Evolutionary conservation across 1,284 basidiomycete genomes (phyloP).

Genomic region (Ganoderma lingzhi): DNA sequence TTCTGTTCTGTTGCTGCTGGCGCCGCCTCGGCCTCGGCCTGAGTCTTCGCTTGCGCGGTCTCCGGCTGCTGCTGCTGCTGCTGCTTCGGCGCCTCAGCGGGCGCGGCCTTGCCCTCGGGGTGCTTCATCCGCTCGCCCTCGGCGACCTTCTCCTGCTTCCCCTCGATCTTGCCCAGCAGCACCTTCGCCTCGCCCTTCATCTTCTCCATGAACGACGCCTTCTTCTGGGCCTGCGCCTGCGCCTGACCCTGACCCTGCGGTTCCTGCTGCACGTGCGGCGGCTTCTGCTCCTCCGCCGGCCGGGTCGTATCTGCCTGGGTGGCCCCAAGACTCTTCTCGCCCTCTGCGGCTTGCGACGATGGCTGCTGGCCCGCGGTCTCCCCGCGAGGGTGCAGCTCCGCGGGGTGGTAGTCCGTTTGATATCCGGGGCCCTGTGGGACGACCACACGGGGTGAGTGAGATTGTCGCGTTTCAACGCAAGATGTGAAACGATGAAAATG

Average conservation of each 20-base stretch:
- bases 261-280: constrained; percentile 12
- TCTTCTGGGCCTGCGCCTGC: constrained; percentile 28
- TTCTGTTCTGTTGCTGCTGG: neutral
- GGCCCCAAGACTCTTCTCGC: constrained; percentile 25
- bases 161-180: constrained; percentile 56
- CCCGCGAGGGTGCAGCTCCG: constrained; percentile 36
- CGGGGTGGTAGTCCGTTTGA: constrained; percentile 43
- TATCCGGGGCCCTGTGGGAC: constrained; percentile 35
- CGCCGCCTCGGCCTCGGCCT: too few relatives aligned
- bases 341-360: constrained; percentile 15
- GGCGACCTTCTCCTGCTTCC: constrained; percentile 56
- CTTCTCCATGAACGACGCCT: constrained; percentile 56
- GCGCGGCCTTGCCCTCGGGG: constrained; percentile 24
- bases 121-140: constrained; percentile 50
- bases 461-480: neutral
- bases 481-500: neutral
- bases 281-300: constrained; percentile 23
- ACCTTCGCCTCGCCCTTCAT: constrained; percentile 63
- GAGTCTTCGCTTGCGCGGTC: neutral
- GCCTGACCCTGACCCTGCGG: constrained; percentile 2
- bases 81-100: neutral
- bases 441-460: neutral
- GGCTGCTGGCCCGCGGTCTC: constrained; percentile 12
- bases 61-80: neutral
- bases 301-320: constrained; percentile 24